A percentile compares a stretch with the other conserved stretches of the same genome.
phyloP scores from a whole-genome alignment of 148 eudicot species.

The Arctostaphylos glauca region DNA sequence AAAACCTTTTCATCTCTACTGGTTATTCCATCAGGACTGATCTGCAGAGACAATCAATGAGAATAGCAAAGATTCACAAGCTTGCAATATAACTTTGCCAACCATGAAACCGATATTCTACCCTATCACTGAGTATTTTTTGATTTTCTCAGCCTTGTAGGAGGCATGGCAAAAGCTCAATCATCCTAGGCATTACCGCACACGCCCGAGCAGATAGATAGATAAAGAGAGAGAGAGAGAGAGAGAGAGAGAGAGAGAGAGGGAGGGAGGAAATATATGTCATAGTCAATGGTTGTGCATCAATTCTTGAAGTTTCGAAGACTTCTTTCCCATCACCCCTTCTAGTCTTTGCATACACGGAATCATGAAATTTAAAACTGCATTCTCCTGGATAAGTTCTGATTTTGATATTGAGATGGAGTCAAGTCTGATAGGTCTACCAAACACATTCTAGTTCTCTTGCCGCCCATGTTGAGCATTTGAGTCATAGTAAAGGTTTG shows the following conservation, averaged over 20 bases:
- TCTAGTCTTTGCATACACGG: not conserved
- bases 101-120: not conserved
- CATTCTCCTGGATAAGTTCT: too few relatives aligned
- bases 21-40: constrained; percentile 76
- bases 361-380: too few relatives aligned
- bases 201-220: too few relatives aligned
- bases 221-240: too few relatives aligned
- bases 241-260: too few relatives aligned
- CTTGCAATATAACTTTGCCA: not conserved
- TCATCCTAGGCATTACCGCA: not conserved
- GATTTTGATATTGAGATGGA: too few relatives aligned
- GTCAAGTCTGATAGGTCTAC: not conserved
- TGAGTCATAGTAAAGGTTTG: not conserved
- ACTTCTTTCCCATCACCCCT: not conserved
- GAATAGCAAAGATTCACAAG: not conserved
- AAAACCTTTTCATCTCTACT: constrained; percentile 87
- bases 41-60: constrained; percentile 36
- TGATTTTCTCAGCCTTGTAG: too few relatives aligned
- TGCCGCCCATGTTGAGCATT: not conserved
- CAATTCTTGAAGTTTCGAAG: not conserved
- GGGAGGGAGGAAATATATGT: too few relatives aligned
- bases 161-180: not conserved
- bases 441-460: not conserved
- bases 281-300: not conserved
- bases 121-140: not conserved